phyloP scores from a whole-genome alignment of 2,329 filamentous ascomycete species.

The Emmonsiellopsis sp. region DNA sequence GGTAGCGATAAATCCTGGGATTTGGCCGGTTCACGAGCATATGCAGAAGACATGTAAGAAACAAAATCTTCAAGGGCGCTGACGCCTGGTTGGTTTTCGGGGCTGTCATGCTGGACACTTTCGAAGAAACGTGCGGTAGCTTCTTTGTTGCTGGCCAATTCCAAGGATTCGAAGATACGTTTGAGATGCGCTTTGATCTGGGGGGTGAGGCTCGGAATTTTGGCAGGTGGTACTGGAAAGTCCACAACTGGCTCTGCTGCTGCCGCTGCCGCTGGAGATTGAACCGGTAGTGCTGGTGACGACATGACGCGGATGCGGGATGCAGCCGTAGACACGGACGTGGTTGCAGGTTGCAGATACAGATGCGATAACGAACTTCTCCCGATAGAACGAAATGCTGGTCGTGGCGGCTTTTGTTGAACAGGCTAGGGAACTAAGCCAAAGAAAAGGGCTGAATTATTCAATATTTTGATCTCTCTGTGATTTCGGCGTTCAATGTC shows the following conservation, averaged over 20 bases:
- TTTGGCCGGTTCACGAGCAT: constrained; percentile 35
- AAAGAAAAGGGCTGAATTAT: too few species aligned
- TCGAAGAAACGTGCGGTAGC: constrained; percentile 9
- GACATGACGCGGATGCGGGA: neutral
- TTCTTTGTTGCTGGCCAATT: constrained; percentile 9
- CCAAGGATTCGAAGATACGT: constrained; percentile 24
- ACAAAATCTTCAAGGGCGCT: constrained; percentile 33
- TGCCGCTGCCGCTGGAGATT: too few species aligned
- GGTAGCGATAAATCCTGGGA: constrained; percentile 55
- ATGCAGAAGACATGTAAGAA: constrained; percentile 39
- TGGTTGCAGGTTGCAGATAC: neutral
- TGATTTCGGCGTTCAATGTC: too few species aligned
- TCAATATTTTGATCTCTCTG: too few species aligned
- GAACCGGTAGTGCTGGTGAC: neutral
- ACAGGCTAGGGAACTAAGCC: too few species aligned
- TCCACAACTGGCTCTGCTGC: too few species aligned
- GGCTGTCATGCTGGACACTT: constrained; percentile 11
- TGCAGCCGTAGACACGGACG: neutral
- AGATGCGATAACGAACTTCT: neutral
- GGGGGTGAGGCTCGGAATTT: constrained; percentile 20
- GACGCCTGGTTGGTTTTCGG: neutral
- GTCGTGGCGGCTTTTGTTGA: too few species aligned
- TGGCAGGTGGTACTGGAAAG: neutral
- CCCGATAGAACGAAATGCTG: too few species aligned
- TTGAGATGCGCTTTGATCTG: constrained; percentile 24